Evolutionary conservation across 1,284 basidiomycete genomes (phyloP).

Genomic region (Anthracocystis panici-leucophaei): DNA sequence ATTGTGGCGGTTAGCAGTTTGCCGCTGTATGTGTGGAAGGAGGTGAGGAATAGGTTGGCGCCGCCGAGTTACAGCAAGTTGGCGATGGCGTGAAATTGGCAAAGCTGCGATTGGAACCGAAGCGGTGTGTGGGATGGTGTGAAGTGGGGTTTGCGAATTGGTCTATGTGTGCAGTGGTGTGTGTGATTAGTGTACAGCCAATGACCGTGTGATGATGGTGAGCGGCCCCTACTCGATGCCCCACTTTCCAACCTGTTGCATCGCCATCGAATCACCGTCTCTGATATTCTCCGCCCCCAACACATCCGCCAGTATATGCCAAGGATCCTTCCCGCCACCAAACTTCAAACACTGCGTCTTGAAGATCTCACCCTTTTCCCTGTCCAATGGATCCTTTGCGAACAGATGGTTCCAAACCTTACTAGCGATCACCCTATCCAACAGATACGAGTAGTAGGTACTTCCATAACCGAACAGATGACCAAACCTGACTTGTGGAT

Average conservation of each 20-base stretch:
- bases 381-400: slow-evolving; percentile 68
- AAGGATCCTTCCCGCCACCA: slow-evolving; percentile 92
- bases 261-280: slow-evolving; percentile 77
- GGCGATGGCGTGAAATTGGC: slow-evolving; percentile 46
- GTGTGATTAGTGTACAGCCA: slow-evolving; percentile 13
- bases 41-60: slow-evolving; percentile 84
- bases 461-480: slow-evolving; percentile 97
- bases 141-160: background rate
- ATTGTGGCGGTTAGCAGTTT: slow-evolving; percentile 91
- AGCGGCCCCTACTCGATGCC: slow-evolving; percentile 34
- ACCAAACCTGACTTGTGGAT: slow-evolving; percentile 91
- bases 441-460: slow-evolving; percentile 96
- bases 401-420: slow-evolving; percentile 88
- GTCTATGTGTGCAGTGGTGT: slow-evolving; percentile 2
- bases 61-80: slow-evolving; percentile 93
- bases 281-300: slow-evolving; percentile 69
- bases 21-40: slow-evolving; percentile 90
- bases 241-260: slow-evolving; percentile 82
- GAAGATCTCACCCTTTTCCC: slow-evolving; percentile 79
- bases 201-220: background rate
- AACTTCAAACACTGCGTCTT: slow-evolving; percentile 81
- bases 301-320: slow-evolving; percentile 87
- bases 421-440: slow-evolving; percentile 93
- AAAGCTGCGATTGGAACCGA: background rate
- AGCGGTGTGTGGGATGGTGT: background rate